Evolutionary conservation across 805 yeast species (phyloP).

Genomic region (Kodamaea fukazawae): DNA sequence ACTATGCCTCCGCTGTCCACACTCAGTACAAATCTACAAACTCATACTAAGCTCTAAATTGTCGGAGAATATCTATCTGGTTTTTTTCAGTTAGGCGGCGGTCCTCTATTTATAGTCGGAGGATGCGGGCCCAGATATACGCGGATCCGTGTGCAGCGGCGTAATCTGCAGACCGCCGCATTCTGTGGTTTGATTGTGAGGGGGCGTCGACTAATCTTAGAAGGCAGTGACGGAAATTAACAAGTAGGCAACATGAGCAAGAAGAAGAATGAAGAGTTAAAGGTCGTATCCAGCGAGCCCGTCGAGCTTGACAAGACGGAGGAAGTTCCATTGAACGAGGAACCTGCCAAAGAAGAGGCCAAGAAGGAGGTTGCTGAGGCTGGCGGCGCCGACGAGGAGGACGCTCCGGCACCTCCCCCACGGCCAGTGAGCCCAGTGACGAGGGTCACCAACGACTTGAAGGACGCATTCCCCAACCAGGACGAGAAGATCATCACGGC

Average conservation of each 20-base stretch:
- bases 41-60: slow-evolving; percentile 40
- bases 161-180: no score
- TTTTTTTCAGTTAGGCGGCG: background rate
- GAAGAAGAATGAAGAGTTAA: slow-evolving; percentile 19
- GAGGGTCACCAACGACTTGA: slow-evolving; percentile 55
- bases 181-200: background rate
- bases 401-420: slow-evolving; percentile 39
- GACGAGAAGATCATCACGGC: slow-evolving; percentile 74
- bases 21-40: slow-evolving; percentile 33
- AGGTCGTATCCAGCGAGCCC: slow-evolving; percentile 35
- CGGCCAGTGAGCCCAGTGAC: slow-evolving; percentile 64
- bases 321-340: slow-evolving; percentile 5
- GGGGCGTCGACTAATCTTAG: background rate
- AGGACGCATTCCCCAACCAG: slow-evolving; percentile 81
- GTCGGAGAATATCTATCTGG: slow-evolving; percentile 25
- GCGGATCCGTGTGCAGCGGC: background rate
- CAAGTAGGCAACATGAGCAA: slow-evolving; percentile 15
- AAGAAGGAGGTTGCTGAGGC: slow-evolving; percentile 6
- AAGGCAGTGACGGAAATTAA: background rate
- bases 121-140: background rate
- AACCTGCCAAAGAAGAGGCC: background rate
- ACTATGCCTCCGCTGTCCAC: slow-evolving; percentile 49
- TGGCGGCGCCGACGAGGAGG: slow-evolving; percentile 12
- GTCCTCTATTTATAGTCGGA: background rate
- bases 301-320: slow-evolving; percentile 18